phyloP scores from a whole-genome alignment of 1,139 yeast species.

The Arxiozyma slooffiae region DNA sequence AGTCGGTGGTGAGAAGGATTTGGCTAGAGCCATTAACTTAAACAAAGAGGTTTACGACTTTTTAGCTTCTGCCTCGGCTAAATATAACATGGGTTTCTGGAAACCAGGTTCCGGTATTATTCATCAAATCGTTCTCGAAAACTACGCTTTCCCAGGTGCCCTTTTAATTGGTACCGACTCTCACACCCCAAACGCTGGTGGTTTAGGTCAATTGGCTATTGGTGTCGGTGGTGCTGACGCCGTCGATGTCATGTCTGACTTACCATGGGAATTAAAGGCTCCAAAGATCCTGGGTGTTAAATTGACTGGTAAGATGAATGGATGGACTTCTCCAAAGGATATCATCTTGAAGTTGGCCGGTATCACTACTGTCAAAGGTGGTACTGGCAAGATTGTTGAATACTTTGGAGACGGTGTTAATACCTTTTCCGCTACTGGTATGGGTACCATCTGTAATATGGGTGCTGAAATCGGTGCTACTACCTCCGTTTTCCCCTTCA shows the following conservation, averaged over 20 bases:
- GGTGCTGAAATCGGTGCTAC: constrained; percentile 99
- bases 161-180: constrained; percentile 96
- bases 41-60: constrained; percentile 97
- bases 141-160: constrained; percentile 98
- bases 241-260: constrained; percentile 91
- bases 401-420: constrained; percentile 96
- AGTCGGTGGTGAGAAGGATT: constrained; percentile 85
- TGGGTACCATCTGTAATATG: constrained; percentile 99
- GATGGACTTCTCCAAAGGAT: constrained; percentile 99
- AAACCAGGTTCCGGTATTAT: constrained; percentile 99
- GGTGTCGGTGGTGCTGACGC: constrained; percentile 99
- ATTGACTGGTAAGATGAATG: constrained; percentile 88
- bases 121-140: constrained; percentile 94
- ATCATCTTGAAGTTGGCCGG: constrained; percentile 93
- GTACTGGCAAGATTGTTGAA: constrained; percentile 96
- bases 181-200: constrained; percentile 99
- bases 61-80: constrained; percentile 87
- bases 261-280: constrained; percentile 98
- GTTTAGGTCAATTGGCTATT: constrained; percentile 95
- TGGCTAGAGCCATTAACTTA: constrained; percentile 82
- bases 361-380: constrained; percentile 96
- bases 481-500: constrained; percentile 96
- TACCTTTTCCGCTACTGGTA: constrained; percentile 95
- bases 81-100: constrained; percentile 99
- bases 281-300: constrained; percentile 96